phyloP scores from a whole-genome alignment of 306 rosid genomes.

The cucumber (Cucumis sativus) region Cucumber_9930_V3 NC_026659.2:949501-950000 shows the following conservation, averaged over 20 bases:
- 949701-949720: constrained; percentile 85
- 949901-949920: constrained; percentile 57
- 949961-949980: constrained; percentile 32
- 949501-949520: constrained; percentile 59
- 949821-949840: constrained; percentile 44
- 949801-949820: constrained; percentile 19
- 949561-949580: constrained; percentile 57
- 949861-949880: constrained; percentile 22
- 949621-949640: constrained; percentile 41
- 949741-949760: constrained; percentile 54
- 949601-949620: constrained; percentile 65
- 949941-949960: constrained; percentile 53
- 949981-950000: not conserved
- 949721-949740: constrained; percentile 59
- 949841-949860: constrained; percentile 76
- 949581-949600: constrained; percentile 66
- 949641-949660: constrained; percentile 67
- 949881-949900: constrained; percentile 92
- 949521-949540: constrained; percentile 50
- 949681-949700: constrained; percentile 44
- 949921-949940: constrained; percentile 33
- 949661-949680: constrained; percentile 63
- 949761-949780: not conserved
- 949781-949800: not conserved
- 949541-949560: constrained; percentile 46